Conservation (phyloP, 495 filamentous ascomycete genomes). For the Hypoxylon lienhwacheense region DNA sequence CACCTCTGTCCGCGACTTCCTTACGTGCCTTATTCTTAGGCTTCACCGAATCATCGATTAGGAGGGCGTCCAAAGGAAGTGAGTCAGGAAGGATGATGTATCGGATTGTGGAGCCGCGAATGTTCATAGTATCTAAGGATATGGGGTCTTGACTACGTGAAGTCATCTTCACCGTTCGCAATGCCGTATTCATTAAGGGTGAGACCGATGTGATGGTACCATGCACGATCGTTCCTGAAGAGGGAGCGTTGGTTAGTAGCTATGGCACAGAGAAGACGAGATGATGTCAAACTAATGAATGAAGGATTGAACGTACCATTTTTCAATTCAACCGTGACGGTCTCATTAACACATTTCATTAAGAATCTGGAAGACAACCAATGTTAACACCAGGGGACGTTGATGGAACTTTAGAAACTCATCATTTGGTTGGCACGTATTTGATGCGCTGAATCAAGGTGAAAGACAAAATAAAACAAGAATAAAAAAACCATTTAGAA, state of each 20-base stretch:
- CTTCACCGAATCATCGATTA: constrained; percentile 95
- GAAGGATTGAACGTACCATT: constrained; percentile 65
- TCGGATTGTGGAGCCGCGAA: constrained; percentile 88
- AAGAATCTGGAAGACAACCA: constrained; percentile 69
- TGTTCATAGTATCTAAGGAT: constrained; percentile 90
- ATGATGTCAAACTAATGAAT: neutral
- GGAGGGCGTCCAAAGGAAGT: constrained; percentile 86
- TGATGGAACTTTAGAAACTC: constrained; percentile 36
- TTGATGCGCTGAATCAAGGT: no score
- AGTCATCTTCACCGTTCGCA: constrained; percentile 95
- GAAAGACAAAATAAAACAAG: no score
- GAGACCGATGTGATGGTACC: constrained; percentile 95
- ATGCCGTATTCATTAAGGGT: constrained; percentile 94
- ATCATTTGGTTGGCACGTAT: constrained; percentile 39
- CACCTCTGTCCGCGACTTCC: constrained; percentile 71
- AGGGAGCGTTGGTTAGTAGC: neutral
- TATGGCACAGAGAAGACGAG: neutral
- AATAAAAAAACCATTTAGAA: constrained; percentile 28
- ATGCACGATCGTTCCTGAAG: constrained; percentile 85
- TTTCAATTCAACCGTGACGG: constrained; percentile 95
- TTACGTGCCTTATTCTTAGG: constrained; percentile 99
- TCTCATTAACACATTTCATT: constrained; percentile 98
- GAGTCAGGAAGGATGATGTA: constrained; percentile 95
- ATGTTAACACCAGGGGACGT: constrained; percentile 44
- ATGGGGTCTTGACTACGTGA: constrained; percentile 81